These are phyloP conservation scores for Yarrowia sp. DNA, from an alignment of 805 yeast genomes.

Conservation along the genomic window DNA sequence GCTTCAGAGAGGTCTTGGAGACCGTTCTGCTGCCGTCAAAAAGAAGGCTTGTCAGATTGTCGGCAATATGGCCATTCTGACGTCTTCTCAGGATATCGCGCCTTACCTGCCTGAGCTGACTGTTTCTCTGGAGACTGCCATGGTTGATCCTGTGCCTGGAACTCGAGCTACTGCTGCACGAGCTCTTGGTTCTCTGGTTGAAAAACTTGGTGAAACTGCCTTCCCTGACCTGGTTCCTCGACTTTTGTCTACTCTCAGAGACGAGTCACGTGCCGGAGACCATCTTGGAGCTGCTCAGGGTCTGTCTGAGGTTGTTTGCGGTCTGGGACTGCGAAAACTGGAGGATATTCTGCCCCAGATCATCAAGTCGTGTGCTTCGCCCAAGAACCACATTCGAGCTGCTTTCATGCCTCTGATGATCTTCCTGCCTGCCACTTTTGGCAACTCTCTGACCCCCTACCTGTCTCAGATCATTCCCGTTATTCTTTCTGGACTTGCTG, in stretches of 20 bases:
- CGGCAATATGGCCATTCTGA: conserved; percentile 96
- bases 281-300: conserved; percentile 98
- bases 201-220: conserved; percentile 90
- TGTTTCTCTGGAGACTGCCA: conserved; percentile 81
- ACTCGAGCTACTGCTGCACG: conserved; percentile 97
- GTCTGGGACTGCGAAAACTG: conserved; percentile 81
- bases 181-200: conserved; percentile 94
- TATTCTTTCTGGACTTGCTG: conserved; percentile 87
- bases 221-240: conserved; percentile 91
- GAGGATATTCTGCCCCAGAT: conserved; percentile 86
- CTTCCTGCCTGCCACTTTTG: conserved; percentile 92
- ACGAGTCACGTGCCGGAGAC: conserved; percentile 79
- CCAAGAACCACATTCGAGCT: conserved; percentile 74
- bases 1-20: conserved; percentile 91
- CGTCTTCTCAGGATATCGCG: conserved; percentile 77
- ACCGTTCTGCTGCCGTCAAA: conserved; percentile 89
- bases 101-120: conserved; percentile 81
- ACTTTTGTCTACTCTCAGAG: conserved; percentile 70
- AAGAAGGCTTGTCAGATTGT: conserved; percentile 96
- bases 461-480: conserved; percentile 86
- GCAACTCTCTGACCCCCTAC: conserved; percentile 86
- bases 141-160: conserved; percentile 98
- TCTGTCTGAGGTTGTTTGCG: conserved; percentile 86
- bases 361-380: conserved; percentile 63
- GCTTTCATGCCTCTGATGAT: conserved; percentile 88